phyloP scores from a whole-genome alignment of 495 filamentous ascomycete species.

The Penicillium malachiteum region DNA sequence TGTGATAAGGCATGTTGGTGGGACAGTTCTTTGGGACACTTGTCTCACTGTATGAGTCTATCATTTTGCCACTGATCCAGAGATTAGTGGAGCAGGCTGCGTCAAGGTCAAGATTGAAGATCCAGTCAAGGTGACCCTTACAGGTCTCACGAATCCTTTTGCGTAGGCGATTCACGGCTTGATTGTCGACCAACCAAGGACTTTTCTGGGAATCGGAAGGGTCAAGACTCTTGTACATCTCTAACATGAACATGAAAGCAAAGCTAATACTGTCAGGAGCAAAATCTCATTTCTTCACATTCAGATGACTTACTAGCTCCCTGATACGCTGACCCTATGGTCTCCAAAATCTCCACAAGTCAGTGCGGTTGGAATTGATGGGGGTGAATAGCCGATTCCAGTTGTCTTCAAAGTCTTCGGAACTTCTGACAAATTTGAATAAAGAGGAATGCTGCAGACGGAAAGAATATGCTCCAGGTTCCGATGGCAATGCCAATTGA shows the following conservation, averaged over 20 bases:
- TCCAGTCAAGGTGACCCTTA: not conserved
- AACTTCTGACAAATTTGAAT: not conserved
- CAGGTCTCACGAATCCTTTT: not conserved
- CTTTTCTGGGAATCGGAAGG: no score
- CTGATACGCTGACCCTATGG: not conserved
- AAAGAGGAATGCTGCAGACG: slow-evolving; percentile 3
- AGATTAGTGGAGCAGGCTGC: not conserved
- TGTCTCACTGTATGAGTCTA: not conserved
- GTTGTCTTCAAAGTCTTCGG: not conserved
- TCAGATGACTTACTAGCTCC: not conserved
- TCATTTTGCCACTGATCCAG: not conserved
- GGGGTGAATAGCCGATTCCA: not conserved
- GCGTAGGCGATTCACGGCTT: not conserved
- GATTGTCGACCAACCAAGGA: not conserved
- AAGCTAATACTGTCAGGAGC: not conserved
- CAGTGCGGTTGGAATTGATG: not conserved
- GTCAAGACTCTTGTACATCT: not conserved
- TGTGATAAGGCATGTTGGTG: not conserved
- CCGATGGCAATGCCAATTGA: not conserved
- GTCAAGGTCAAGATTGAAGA: not conserved
- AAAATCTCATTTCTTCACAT: not conserved
- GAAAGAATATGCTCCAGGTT: slow-evolving; percentile 2
- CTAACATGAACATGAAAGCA: slow-evolving; percentile 3
- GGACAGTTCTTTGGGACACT: not conserved
- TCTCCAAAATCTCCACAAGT: slow-evolving; percentile 4